A percentile compares a stretch with the other conserved stretches of the same genome.
Conservation (phyloP, 2,329 filamentous ascomycete species). For the Neofusicoccum laricinum region DNA sequence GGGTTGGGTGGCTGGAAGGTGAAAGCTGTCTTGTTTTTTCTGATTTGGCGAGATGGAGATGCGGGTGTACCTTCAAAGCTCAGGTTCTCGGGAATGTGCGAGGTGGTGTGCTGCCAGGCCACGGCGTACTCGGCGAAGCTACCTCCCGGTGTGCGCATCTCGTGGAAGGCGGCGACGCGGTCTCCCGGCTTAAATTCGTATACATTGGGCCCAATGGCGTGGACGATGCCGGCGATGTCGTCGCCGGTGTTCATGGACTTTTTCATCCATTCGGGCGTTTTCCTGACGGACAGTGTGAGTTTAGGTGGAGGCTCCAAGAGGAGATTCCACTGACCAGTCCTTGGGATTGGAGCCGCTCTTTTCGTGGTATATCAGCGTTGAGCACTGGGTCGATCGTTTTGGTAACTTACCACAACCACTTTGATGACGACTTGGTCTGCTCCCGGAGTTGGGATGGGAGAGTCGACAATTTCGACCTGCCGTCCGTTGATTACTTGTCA, state of each 20-base stretch:
- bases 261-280: constrained; percentile 24
- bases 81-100: constrained; percentile 50
- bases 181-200: constrained; percentile 58
- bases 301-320: constrained; percentile 19
- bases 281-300: constrained; percentile 21
- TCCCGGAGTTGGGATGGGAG: constrained; percentile 30
- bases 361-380: background rate
- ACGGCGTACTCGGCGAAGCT: constrained; percentile 62
- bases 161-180: constrained; percentile 55
- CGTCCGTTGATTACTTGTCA: background rate
- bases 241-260: constrained; percentile 48
- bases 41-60: background rate
- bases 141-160: constrained; percentile 52
- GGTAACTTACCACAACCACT: constrained; percentile 28
- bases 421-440: constrained; percentile 38
- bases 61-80: constrained; percentile 48
- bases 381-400: too few species aligned
- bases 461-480: constrained; percentile 38
- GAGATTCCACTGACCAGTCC: constrained; percentile 39
- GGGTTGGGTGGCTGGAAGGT: too few species aligned
- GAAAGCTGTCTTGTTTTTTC: background rate
- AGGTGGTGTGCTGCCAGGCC: constrained; percentile 55
- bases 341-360: constrained; percentile 43
- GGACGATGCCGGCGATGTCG: constrained; percentile 55
- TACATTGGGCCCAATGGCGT: constrained; percentile 54